Percentiles rank a stretch among this genome's conserved stretches.
Conservation (phyloP, 2,329 filamentous ascomycete genomes). For the Claviceps spartinae region DNA sequence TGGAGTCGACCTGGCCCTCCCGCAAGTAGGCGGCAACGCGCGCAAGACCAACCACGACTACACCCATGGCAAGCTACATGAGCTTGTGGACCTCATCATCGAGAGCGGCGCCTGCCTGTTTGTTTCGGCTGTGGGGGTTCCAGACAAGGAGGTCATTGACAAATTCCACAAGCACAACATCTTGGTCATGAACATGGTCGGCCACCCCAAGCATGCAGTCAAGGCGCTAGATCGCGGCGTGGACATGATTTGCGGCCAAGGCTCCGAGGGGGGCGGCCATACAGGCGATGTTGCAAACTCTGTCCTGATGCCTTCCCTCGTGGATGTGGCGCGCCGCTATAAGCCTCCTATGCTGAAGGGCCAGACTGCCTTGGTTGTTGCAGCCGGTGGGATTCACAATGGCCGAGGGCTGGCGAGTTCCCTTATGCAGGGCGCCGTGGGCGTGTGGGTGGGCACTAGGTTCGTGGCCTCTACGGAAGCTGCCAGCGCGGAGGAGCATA, state of each 20-base stretch:
- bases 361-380: conserved; percentile 63
- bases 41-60: conserved; percentile 94
- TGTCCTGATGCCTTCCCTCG: conserved; percentile 77
- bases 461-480: conserved; percentile 80
- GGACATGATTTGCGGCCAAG: conserved; percentile 85
- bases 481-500: conserved; percentile 68
- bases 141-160: conserved; percentile 59
- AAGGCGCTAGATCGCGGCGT: conserved; percentile 80
- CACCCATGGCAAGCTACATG: conserved; percentile 75
- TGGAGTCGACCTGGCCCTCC: conserved; percentile 81
- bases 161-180: conserved; percentile 68
- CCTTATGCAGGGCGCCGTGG: conserved; percentile 76
- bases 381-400: conserved; percentile 77
- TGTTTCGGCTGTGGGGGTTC: conserved; percentile 78
- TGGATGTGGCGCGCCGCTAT: conserved; percentile 67
- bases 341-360: conserved; percentile 56
- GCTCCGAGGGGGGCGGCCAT: conserved; percentile 86
- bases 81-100: conserved; percentile 77
- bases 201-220: conserved; percentile 77
- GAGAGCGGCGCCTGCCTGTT: conserved; percentile 74
- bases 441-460: conserved; percentile 88
- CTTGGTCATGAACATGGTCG: conserved; percentile 94
- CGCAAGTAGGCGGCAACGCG: conserved; percentile 72
- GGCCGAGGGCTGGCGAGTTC: conserved; percentile 68
- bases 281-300: conserved; percentile 77